A percentile compares a stretch with the other conserved stretches of the same genome.
Conservation (phyloP, 2,329 filamentous ascomycete genomes). For the Cercospora citrullina region DNA sequence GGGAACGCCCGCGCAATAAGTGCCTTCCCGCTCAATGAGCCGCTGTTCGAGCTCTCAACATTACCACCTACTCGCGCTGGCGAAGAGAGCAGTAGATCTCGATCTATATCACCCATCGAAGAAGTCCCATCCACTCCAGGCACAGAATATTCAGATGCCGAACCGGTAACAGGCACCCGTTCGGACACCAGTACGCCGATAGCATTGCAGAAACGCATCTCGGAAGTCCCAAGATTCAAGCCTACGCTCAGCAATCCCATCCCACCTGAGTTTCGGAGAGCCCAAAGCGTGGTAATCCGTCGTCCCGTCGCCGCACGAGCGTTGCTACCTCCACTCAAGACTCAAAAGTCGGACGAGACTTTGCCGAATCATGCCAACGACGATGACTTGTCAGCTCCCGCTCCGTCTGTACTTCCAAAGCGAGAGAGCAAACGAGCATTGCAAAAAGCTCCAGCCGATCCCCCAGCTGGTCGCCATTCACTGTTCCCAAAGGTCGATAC, state of each 20-base stretch:
- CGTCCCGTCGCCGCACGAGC: neutral
- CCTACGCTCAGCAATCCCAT: neutral
- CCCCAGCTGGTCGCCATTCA: neutral
- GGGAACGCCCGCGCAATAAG: slow-evolving; percentile 12
- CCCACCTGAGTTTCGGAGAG: neutral
- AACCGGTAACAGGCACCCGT: slow-evolving; percentile 5
- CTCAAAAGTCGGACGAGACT: neutral
- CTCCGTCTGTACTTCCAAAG: neutral
- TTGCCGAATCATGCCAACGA: neutral
- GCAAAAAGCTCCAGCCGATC: neutral
- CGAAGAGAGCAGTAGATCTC: slow-evolving; percentile 13
- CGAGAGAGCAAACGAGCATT: neutral
- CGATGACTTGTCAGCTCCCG: neutral
- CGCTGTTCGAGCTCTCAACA: slow-evolving; percentile 21
- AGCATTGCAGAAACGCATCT: slow-evolving; percentile 15
- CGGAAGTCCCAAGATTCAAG: slow-evolving; percentile 8
- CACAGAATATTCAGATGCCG: slow-evolving; percentile 11
- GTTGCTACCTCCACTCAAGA: neutral
- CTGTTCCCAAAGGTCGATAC: neutral
- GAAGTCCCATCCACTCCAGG: slow-evolving; percentile 18
- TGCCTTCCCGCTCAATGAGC: neutral
- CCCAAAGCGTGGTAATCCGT: neutral
- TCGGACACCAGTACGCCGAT: neutral
- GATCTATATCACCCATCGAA: slow-evolving; percentile 18
- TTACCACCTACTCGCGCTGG: slow-evolving; percentile 26